Percentiles rank a stretch among this genome's conserved stretches.
Evolutionary conservation across 2,329 filamentous ascomycete species (phyloP).

Genomic region (Penicillium sp.): DNA sequence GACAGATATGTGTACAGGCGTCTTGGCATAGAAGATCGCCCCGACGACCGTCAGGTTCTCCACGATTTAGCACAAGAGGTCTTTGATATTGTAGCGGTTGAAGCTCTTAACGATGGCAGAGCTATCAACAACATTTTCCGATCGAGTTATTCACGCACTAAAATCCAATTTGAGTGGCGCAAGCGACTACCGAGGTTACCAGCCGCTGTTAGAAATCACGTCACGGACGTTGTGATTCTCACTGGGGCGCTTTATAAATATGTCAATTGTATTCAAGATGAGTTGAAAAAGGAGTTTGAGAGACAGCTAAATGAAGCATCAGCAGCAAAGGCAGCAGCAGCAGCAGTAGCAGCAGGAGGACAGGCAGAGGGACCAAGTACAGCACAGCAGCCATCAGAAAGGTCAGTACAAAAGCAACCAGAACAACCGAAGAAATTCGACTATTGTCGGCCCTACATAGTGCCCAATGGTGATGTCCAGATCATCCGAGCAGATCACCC

Average conservation of each 20-base stretch:
- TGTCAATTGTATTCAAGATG: background rate
- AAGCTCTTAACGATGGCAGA: background rate
- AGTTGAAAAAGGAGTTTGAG: background rate
- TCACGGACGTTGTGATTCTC: background rate
- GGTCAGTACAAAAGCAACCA: no score
- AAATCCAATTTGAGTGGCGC: background rate
- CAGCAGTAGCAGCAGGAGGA: background rate
- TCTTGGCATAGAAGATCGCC: background rate
- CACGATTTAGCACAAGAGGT: background rate
- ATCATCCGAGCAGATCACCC: background rate
- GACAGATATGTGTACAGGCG: background rate
- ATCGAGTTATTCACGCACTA: background rate
- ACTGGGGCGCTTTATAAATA: background rate
- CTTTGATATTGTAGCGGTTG: background rate
- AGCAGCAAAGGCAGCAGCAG: no score
- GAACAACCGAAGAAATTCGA: background rate
- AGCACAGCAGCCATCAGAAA: background rate
- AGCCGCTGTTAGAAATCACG: background rate
- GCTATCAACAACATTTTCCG: background rate
- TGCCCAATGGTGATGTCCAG: background rate
- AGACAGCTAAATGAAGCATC: background rate
- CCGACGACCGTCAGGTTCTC: background rate
- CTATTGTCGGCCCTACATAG: background rate
- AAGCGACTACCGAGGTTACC: background rate
- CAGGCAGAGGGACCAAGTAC: background rate